Percentiles rank a stretch among this genome's conserved stretches.
phyloP scores from a whole-genome alignment of 2,329 filamentous ascomycete genomes.

The Claviceps fusiformis region DNA sequence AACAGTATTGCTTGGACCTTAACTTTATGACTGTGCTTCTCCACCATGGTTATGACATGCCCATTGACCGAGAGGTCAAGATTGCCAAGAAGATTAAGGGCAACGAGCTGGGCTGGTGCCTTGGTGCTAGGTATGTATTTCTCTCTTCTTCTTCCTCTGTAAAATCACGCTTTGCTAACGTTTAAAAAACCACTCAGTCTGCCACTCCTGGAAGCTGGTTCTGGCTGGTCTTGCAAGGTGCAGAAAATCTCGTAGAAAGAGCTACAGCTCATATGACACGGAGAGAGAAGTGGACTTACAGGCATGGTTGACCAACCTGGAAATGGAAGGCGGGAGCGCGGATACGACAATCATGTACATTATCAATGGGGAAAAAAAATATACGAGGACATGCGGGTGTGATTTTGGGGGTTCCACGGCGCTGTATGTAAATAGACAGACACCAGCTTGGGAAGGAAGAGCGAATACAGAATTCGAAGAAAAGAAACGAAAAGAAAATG shows the following conservation, averaged over 20 bases:
- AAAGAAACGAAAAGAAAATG: not conserved
- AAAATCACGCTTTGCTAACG: conserved; percentile 7
- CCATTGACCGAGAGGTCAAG: conserved; percentile 86
- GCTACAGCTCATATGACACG: not conserved
- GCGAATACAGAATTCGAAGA: too few species aligned
- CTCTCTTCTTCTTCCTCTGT: not conserved
- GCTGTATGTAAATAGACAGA: too few species aligned
- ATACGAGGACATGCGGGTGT: too few species aligned
- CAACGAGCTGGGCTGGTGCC: conserved; percentile 94
- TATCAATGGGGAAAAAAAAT: not conserved
- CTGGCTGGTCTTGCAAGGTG: conserved; percentile 83
- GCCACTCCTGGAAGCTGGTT: conserved; percentile 65
- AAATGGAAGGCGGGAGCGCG: not conserved
- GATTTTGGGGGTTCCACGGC: too few species aligned
- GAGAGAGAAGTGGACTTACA: not conserved
- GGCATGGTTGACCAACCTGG: not conserved
- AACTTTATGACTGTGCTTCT: conserved; percentile 92
- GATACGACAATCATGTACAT: not conserved
- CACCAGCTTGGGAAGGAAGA: too few species aligned
- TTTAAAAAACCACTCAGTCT: conserved; percentile 40
- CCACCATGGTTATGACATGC: conserved; percentile 97
- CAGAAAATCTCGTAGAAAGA: conserved; percentile 50
- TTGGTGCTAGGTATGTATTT: conserved; percentile 72
- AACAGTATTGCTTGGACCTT: conserved; percentile 86
- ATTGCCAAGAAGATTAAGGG: conserved; percentile 98